Percentiles rank a stretch among this genome's conserved stretches.
phyloP scores from a whole-genome alignment of 331 rosid genomes.

The Saraca asoca region DNA sequence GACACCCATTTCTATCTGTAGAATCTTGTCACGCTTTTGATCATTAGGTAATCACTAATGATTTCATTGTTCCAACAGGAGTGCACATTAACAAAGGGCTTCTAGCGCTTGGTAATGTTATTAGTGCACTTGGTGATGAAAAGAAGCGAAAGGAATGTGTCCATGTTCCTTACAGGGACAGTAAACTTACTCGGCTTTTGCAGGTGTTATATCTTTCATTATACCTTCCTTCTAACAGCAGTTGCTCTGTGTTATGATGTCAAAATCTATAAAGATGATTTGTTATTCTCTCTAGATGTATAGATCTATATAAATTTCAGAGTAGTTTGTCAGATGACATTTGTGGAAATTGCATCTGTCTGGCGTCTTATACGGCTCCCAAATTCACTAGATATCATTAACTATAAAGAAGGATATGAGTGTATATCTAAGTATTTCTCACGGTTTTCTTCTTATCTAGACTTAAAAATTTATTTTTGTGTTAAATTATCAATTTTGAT shows the following conservation, averaged over 20 bases:
- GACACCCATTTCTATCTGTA: constrained; percentile 20
- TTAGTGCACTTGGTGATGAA: constrained; percentile 99
- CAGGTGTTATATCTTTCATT: constrained; percentile 62
- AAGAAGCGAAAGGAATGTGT: constrained; percentile 95
- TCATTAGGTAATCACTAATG: constrained; percentile 31
- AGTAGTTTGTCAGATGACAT: neutral
- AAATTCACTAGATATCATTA: neutral
- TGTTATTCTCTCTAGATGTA: neutral
- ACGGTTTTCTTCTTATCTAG: neutral
- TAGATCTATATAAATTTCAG: too few species aligned
- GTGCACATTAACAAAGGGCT: constrained; percentile 98
- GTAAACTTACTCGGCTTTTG: constrained; percentile 96
- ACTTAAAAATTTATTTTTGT: too few species aligned
- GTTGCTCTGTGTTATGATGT: constrained; percentile 22
- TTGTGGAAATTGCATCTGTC: neutral
- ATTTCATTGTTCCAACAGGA: constrained; percentile 57
- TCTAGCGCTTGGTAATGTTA: constrained; percentile 98
- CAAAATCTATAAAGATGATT: neutral
- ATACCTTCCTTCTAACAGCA: constrained; percentile 27
- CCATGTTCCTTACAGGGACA: constrained; percentile 97
- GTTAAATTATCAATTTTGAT: too few species aligned
- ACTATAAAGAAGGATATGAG: neutral
- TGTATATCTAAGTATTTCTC: neutral
- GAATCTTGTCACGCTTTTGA: constrained; percentile 17
- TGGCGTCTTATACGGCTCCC: neutral